Evolutionary conservation across 1,139 yeast genomes (phyloP), one percentile per base, ranked within the genome.

Genomic region (Kodamaea alishanica): DNA sequence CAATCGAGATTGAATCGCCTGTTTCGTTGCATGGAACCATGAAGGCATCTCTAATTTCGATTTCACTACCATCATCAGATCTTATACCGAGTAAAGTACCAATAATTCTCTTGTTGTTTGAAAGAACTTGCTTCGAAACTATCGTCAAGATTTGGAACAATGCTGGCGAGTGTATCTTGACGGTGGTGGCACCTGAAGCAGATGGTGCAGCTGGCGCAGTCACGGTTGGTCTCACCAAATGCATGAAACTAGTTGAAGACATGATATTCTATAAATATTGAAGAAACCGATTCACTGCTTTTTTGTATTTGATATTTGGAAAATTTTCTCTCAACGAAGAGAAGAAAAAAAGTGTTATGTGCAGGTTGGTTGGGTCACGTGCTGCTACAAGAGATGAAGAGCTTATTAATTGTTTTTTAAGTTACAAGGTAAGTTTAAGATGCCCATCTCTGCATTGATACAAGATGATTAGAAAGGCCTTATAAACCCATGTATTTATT

Each of bases 1-100:
- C 92, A 50, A 87, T 81, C 49, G 82, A 77, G 47, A 84, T 77
- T 33, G 85, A 86, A 50, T 71, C 76, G 27, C 85, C 90, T 34
- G 85, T 82, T 58, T 86, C 95, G 45, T 74, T 75, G 56, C 88
- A 87, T 34, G 95, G 94, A 38, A 88, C 94, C 63, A 87, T 77
- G 62, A 81, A 88, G 6, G 90, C 87, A 48, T 80, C 86, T 55
- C 81, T 76, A 51, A 88, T 71, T 55, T 83, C 94, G 35, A 84
- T 73, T 53, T 78, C 85, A 24, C 77, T 65, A n/a, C 95, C 95
- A 59, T 87, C 96, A 48, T 87, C 95, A 12, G 92, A 83, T 60
- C 95, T 76, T 37, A 76, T 69, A 29, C 96, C 96, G 38, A 88
- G 69, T 42, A 88, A 73, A 7, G 95, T 84, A 44, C 96, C 96